Evolutionary conservation across 2,329 filamentous ascomycete genomes (phyloP), one percentile per base, ranked within the genome.

Genomic region (Aspergillus japonicus): DNA sequence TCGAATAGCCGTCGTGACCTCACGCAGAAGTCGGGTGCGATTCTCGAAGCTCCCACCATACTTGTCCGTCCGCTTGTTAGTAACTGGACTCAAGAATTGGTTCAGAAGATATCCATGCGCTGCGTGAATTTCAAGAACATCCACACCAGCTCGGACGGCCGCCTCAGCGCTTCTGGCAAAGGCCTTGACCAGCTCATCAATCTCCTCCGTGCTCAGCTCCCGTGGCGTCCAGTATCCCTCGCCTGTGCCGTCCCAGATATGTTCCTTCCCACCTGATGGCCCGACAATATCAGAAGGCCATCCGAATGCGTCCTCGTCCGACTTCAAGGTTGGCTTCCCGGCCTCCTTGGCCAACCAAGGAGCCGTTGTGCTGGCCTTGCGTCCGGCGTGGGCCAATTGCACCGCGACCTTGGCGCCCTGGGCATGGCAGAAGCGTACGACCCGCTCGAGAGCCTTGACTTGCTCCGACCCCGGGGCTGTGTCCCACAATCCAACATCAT

Each of bases 361-460:
- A 0, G 84, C 80, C 1, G 84, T 78, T 0, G 80, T 83, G 59
- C 79, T 82, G 1, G 84, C 83, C 66, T 87, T 87, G 26, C 85
- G 74, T 7, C 92, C 92, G 0, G 91, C 92, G 71, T 96, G 92
- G 1, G 81, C 89, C 2, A 96, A 83, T 78, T 96, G 92, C 65
- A 96, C 89, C 50, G 84, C 91, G 51, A 90, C 85, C 66, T 90
- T 87, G 68, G 91, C 87, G 67, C 84, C 84, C 74, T 96, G 92
- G 19, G 83, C 85, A 77, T 96, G 91, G 3, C 88, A 84, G 63
- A 92, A 95, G 63, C 94, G 89, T 47, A 87, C 86, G 50, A 94
- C 83, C 57, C 85, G 83, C 23, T 66, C 62, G 51, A 96, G 77
- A 0, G 87, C 87, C 62, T 83, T 86, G 62, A 93, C 88, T 71